Base-by-base conservation (phyloP, 345 rosid species). In the Eucalyptus regnans region DNA sequence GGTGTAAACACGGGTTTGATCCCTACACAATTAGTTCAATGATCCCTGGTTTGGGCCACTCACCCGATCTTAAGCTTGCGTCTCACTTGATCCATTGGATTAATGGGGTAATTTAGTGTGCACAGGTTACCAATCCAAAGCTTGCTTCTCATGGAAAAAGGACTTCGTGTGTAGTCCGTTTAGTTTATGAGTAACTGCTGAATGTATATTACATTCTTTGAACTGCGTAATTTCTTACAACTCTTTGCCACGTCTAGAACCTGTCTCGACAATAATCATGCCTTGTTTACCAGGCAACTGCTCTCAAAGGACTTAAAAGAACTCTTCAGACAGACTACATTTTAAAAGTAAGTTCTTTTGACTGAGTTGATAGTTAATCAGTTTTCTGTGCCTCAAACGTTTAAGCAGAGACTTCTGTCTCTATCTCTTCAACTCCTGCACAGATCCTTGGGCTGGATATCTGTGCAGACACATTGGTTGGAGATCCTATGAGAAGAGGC, bases 301-400 rank as follows among this genome's bases (percentile, higher is more conserved):
- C 94, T 56, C 90, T 87, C 37, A 80, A 90, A 91, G 94, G 93
- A 87, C 90, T 86, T 5, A 91, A 89, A 81, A 81, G 89, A 86
- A 93, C 91, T 43, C 91, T 94, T 58, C 94, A 92, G 81, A 94
- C 95, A 12, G 94, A 94, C 89, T 94, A 94, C 87, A 91, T 91
- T 86, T 83, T 94, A 18, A 94, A 92, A 87, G 94, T 94, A 87
- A 87, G 66, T 14, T 49, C 68, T 66, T 54, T 31, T 60, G 4
- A 44, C 48, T 50, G 31, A 49, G 51, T 86, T 33, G 52, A 89
- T 17, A 44, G 16, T 31, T 46, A 46, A 41, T 16, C 16, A 43
- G 48, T 18, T 81, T 81, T 27, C 22, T 46, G 44, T 12, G 15
- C 66, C 44, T 22, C 23, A 15, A 25, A 50, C n/a, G 76, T 71